Percentiles rank a stretch among this genome's conserved stretches.
Evolutionary conservation across 495 filamentous ascomycete species (phyloP).

Genomic region (Lichenothelia convexa): DNA sequence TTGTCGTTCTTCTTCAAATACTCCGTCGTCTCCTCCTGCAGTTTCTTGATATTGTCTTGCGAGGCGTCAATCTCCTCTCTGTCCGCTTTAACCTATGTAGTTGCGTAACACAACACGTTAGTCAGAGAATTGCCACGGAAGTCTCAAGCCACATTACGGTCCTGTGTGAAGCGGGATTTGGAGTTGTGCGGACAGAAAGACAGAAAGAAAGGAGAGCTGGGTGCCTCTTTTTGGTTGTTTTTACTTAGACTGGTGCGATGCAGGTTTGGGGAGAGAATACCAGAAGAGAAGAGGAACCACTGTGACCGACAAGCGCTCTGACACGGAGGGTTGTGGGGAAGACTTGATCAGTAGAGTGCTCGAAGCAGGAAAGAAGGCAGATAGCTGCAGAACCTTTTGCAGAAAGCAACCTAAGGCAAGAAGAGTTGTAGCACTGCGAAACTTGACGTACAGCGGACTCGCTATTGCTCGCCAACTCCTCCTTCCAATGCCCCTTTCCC

Average conservation of each 20-base stretch:
- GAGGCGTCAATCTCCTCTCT: slow-evolving; percentile 31
- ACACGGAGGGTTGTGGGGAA: not conserved
- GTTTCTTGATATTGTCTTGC: slow-evolving; percentile 26
- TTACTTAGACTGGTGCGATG: too few species aligned
- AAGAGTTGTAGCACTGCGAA: too few species aligned
- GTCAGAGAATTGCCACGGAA: too few species aligned
- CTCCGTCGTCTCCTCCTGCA: slow-evolving; percentile 35
- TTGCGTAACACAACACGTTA: too few species aligned
- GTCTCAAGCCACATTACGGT: too few species aligned
- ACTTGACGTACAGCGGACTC: slow-evolving; percentile 47
- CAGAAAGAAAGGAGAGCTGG: too few species aligned
- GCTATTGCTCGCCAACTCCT: slow-evolving; percentile 58
- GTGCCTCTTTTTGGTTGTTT: not conserved
- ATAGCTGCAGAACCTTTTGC: too few species aligned
- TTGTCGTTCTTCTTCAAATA: slow-evolving; percentile 12
- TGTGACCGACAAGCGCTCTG: not conserved
- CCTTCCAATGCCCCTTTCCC: slow-evolving; percentile 66
- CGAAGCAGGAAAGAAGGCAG: not conserved
- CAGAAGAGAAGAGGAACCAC: not conserved
- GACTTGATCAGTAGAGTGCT: not conserved
- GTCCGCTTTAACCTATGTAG: slow-evolving; percentile 42
- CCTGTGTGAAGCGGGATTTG: too few species aligned
- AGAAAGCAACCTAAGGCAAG: too few species aligned
- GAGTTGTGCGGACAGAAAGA: too few species aligned
- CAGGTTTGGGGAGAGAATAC: too few species aligned